phyloP scores from a whole-genome alignment of 2,329 filamentous ascomycete species.

The Colletotrichum orbiculare region DNA sequence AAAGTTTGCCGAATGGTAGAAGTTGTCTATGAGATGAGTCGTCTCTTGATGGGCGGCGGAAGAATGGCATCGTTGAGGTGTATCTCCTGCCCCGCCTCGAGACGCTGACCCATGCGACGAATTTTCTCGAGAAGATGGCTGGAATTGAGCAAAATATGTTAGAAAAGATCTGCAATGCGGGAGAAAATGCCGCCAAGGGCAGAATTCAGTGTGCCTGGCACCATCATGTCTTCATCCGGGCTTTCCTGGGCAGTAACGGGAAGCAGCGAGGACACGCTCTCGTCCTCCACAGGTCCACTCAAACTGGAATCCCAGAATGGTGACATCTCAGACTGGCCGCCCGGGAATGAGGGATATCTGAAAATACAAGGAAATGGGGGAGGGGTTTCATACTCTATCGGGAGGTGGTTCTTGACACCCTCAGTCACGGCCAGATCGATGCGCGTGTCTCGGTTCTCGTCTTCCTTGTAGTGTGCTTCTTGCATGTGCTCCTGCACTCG shows the following conservation, averaged over 20 bases:
- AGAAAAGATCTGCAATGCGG: conserved; percentile 44
- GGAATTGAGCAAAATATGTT: conserved; percentile 40
- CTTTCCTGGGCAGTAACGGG: neutral
- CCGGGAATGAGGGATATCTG: conserved; percentile 40
- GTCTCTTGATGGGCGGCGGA: conserved; percentile 59
- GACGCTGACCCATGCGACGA: conserved; percentile 56
- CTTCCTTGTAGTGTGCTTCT: conserved; percentile 51
- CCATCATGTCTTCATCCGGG: conserved; percentile 10
- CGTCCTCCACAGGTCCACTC: conserved; percentile 25
- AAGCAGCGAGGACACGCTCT: conserved; percentile 21
- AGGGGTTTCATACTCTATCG: conserved; percentile 64
- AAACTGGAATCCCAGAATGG: conserved; percentile 29
- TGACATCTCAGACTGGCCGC: conserved; percentile 25
- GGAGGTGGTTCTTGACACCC: conserved; percentile 63
- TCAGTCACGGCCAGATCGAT: conserved; percentile 66
- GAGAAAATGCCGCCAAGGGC: neutral
- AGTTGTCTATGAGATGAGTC: conserved; percentile 50
- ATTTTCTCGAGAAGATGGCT: conserved; percentile 69
- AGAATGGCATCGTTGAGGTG: conserved; percentile 47
- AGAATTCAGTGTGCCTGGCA: conserved; percentile 3
- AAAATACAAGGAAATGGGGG: conserved; percentile 47
- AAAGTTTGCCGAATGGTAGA: neutral
- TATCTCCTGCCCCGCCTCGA: conserved; percentile 45
- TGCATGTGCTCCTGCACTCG: conserved; percentile 70
- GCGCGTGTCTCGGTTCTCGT: conserved; percentile 65